Evolutionary conservation across 805 yeast genomes (phyloP).

Genomic region (Schizosaccharomyces cryophilus): DNA sequence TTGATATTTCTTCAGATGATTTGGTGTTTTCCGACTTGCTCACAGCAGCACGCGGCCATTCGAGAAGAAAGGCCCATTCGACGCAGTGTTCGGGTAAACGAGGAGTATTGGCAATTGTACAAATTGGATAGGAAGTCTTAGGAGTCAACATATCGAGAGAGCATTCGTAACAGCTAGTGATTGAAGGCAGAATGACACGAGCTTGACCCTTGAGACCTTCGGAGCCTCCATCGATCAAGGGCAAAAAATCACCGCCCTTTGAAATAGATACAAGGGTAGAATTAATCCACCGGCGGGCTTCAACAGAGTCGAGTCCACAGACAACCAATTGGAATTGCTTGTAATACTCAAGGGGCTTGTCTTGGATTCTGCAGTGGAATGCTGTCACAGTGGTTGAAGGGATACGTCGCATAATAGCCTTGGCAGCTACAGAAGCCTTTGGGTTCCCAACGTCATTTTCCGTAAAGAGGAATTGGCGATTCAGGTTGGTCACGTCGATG

Average conservation of each 20-base stretch:
- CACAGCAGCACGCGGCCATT: constrained; percentile 30
- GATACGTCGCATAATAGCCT: not conserved
- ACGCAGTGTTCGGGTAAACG: constrained; percentile 82
- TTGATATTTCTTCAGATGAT: not conserved
- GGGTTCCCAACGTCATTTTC: constrained; percentile 73
- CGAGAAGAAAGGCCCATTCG: constrained; percentile 62
- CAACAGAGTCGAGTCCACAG: constrained; percentile 74
- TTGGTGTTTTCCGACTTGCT: constrained; percentile 14
- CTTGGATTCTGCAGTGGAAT: constrained; percentile 37
- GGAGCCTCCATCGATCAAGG: constrained; percentile 81
- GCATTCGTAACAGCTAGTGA: constrained; percentile 83
- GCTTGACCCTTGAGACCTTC: constrained; percentile 79
- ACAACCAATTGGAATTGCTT: constrained; percentile 43
- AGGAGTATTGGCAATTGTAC: constrained; percentile 90
- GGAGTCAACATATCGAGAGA: constrained; percentile 43
- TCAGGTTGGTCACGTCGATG: constrained; percentile 72
- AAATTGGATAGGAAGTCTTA: constrained; percentile 54
- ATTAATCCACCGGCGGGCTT: constrained; percentile 81
- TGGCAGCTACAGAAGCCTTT: constrained; percentile 31
- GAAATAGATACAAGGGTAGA: constrained; percentile 39
- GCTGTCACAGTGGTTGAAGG: not conserved
- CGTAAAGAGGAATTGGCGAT: constrained; percentile 77
- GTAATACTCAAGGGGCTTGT: constrained; percentile 37
- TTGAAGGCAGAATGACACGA: constrained; percentile 60
- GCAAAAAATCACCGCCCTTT: constrained; percentile 26